Conservation (phyloP, 371 early-diverging fungal species). For the Rhizopus arrhizus region DNA sequence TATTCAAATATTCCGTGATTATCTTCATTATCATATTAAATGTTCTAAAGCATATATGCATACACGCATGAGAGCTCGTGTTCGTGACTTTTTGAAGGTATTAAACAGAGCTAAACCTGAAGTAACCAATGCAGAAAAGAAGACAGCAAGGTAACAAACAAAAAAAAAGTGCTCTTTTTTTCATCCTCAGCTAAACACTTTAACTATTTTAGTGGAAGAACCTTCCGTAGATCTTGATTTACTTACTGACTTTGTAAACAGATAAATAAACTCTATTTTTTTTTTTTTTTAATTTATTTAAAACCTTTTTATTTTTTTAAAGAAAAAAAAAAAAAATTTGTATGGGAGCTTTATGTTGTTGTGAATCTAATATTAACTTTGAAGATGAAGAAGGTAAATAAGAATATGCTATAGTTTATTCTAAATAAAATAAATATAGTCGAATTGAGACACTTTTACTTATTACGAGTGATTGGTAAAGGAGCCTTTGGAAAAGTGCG, state of each 20-base stretch:
- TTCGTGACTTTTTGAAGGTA: constrained; percentile 94
- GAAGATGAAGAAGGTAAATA: constrained; percentile 3
- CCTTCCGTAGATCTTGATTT: constrained; percentile 26
- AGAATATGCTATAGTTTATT: neutral
- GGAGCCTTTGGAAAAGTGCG: constrained; percentile 83
- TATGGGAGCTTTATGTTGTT: constrained; percentile 3
- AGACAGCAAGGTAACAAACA: constrained; percentile 71
- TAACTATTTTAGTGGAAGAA: constrained; percentile 21
- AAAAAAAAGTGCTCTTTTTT: neutral
- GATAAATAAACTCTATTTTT: neutral
- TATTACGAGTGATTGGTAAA: constrained; percentile 70
- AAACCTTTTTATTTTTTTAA: neutral
- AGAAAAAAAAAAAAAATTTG: too few species aligned
- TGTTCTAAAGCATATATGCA: constrained; percentile 98
- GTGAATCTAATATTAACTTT: constrained; percentile 1
- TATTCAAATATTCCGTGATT: constrained; percentile 96
- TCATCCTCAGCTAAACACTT: too few species aligned
- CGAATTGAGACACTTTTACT: constrained; percentile 61
- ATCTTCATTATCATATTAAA: constrained; percentile 98
- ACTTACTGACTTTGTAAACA: constrained; percentile 3
- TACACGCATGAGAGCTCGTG: constrained; percentile 95
- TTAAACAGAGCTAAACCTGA: constrained; percentile 97
- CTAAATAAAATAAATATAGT: constrained; percentile 25
- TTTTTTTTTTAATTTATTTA: neutral
- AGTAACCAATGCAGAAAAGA: constrained; percentile 77